A percentile compares a stretch with the other conserved stretches of the same genome.
Evolutionary conservation across 2,329 filamentous ascomycete genomes (phyloP).

Genomic region (Exserohilum rostratum): DNA sequence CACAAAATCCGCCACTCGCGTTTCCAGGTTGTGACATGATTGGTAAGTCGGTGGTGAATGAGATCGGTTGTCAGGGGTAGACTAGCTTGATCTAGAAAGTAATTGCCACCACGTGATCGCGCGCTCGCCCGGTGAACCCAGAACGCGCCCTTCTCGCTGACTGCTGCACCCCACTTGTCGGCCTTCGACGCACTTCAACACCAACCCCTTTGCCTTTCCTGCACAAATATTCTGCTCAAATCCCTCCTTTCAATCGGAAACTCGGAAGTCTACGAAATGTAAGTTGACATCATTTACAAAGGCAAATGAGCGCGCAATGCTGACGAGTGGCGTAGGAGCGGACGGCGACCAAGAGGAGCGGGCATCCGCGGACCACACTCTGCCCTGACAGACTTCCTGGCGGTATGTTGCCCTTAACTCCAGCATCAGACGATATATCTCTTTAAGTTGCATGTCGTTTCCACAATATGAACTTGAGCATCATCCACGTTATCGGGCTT

Average conservation of each 20-base stretch:
- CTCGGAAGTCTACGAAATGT: slow-evolving; percentile 20
- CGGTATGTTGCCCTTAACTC: slow-evolving; percentile 52
- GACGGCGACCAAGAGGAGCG: slow-evolving; percentile 47
- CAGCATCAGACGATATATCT: neutral
- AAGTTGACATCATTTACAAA: neutral
- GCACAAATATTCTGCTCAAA: neutral
- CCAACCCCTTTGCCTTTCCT: neutral
- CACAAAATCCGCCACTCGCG: neutral
- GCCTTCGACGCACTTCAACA: neutral
- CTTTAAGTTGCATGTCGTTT: neutral
- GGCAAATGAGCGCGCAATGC: slow-evolving; percentile 2
- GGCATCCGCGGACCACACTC: slow-evolving; percentile 66
- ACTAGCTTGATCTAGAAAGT: slow-evolving; percentile 13
- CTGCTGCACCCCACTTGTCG: slow-evolving; percentile 14
- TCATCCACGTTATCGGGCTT: neutral
- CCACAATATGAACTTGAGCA: neutral
- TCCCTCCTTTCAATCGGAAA: too few relatives aligned
- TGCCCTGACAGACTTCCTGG: slow-evolving; percentile 71
- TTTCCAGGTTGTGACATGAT: too few relatives aligned
- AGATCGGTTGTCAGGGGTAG: slow-evolving; percentile 5
- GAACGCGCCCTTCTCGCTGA: slow-evolving; percentile 22
- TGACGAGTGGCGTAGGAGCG: slow-evolving; percentile 38
- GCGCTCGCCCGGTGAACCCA: slow-evolving; percentile 13
- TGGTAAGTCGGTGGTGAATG: neutral
- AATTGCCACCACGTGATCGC: slow-evolving; percentile 44